Evolutionary conservation across 2,329 filamentous ascomycete genomes (phyloP).

Genomic region (Dactylella cylindrospora): DNA sequence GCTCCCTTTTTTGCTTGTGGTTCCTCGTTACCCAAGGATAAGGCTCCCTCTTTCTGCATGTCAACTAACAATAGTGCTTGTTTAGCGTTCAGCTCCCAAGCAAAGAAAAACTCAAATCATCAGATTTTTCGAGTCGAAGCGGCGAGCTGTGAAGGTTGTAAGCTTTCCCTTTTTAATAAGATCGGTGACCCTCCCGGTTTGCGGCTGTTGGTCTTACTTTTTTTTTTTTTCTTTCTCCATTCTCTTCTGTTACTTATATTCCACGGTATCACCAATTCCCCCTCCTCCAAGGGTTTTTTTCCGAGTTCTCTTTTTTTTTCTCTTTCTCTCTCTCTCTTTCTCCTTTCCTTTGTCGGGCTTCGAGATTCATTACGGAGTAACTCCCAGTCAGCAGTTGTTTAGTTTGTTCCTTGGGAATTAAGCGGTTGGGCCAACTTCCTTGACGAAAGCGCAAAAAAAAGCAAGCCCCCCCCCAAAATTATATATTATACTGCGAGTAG

Average conservation of each 20-base stretch:
- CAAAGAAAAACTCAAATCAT: constrained; percentile 41
- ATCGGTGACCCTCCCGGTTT: constrained; percentile 13
- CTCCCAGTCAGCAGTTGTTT: neutral
- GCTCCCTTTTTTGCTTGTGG: constrained; percentile 1
- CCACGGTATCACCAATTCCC: constrained; percentile 21
- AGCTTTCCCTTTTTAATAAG: constrained; percentile 36
- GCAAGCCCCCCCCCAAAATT: constrained; percentile 20
- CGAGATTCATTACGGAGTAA: neutral
- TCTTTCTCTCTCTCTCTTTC: neutral
- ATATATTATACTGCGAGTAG: too few species aligned
- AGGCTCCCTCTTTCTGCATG: neutral
- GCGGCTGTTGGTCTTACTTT: constrained; percentile 8
- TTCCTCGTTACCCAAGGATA: constrained; percentile 3
- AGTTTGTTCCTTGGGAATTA: neutral
- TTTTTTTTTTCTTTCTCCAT: neutral
- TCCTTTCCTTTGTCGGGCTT: neutral
- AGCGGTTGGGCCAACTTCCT: neutral
- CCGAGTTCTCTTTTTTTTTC: neutral
- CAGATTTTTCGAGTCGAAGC: constrained; percentile 12
- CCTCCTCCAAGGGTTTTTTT: constrained; percentile 2
- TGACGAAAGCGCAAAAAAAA: constrained; percentile 29
- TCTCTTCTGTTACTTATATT: constrained; percentile 13
- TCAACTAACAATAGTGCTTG: neutral
- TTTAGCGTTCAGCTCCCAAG: constrained; percentile 24
- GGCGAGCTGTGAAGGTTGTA: constrained; percentile 13